phyloP scores from a whole-genome alignment of 1,284 basidiomycete genomes.

The Sanghuangporus sanghuang region DNA sequence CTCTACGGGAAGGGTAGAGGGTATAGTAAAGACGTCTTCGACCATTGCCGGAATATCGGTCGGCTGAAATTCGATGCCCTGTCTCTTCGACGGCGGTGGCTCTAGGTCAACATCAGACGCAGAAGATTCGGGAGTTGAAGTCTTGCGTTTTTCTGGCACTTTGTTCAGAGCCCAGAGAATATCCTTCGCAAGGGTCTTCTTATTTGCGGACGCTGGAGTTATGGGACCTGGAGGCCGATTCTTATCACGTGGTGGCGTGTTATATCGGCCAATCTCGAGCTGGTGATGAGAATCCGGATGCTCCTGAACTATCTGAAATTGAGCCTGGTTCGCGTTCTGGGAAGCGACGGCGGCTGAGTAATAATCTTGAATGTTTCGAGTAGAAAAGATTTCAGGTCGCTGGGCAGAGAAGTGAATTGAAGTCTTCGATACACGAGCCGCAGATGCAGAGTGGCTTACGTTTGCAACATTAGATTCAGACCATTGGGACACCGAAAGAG shows the following conservation, averaged over 20 bases:
- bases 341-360: no score
- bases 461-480: no score
- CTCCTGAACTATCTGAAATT: no score
- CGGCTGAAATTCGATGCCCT: not conserved
- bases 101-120: not conserved
- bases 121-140: not conserved
- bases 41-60: not conserved
- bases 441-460: no score
- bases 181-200: slow-evolving; percentile 17
- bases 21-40: not conserved
- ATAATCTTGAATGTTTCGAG: no score
- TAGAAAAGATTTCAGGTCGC: no score
- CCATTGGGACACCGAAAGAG: no score
- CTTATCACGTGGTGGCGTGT: not conserved
- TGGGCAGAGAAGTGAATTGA: no score
- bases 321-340: no score
- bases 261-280: not conserved
- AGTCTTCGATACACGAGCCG: no score
- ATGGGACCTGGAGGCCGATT: not conserved
- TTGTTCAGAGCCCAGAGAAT: slow-evolving; percentile 18
- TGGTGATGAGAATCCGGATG: not conserved
- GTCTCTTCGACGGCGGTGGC: not conserved
- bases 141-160: slow-evolving; percentile 16
- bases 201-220: slow-evolving; percentile 16
- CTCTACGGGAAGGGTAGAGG: not conserved